A percentile compares a stretch with the other conserved stretches of the same genome.
These are phyloP conservation scores for Cercospora zeae-maydis DNA, from an alignment of 2,329 filamentous ascomycete genomes.

Conservation along the genomic window DNA sequence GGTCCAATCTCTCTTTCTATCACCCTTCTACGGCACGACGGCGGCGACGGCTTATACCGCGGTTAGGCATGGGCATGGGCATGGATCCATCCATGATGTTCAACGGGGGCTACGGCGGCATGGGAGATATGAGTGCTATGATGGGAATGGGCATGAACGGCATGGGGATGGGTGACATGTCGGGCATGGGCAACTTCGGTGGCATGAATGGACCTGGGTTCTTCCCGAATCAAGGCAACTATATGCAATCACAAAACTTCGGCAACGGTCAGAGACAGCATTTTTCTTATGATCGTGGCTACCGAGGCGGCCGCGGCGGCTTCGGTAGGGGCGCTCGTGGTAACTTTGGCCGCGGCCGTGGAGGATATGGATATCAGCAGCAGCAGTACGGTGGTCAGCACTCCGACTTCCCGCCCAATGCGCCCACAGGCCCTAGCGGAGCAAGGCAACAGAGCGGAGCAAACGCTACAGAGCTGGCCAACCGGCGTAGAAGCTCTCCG, in stretches of 20 bases:
- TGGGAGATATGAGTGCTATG: slow-evolving; percentile 64
- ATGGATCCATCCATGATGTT: slow-evolving; percentile 84
- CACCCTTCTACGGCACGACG: slow-evolving; percentile 18
- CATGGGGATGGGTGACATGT: slow-evolving; percentile 52
- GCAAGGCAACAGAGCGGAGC: slow-evolving; percentile 21
- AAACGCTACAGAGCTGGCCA: slow-evolving; percentile 16
- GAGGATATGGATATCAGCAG: slow-evolving; percentile 28
- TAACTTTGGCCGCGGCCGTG: slow-evolving; percentile 27
- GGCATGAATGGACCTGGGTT: slow-evolving; percentile 71
- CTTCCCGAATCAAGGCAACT: slow-evolving; percentile 50
- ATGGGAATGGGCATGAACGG: slow-evolving; percentile 67
- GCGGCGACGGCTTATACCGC: slow-evolving; percentile 26
- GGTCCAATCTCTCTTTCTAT: slow-evolving; percentile 38
- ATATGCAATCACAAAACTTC: slow-evolving; percentile 45
- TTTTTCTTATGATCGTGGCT: slow-evolving; percentile 63
- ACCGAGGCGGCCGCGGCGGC: slow-evolving; percentile 55
- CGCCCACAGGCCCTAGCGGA: slow-evolving; percentile 17
- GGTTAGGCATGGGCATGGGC: slow-evolving; percentile 61
- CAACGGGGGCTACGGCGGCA: slow-evolving; percentile 60
- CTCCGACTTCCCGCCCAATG: slow-evolving; percentile 20
- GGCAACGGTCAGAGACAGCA: slow-evolving; percentile 42
- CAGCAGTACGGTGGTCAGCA: slow-evolving; percentile 26
- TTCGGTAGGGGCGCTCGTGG: slow-evolving; percentile 35
- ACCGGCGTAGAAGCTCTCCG: slow-evolving; percentile 29
- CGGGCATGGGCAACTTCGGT: slow-evolving; percentile 57